Evolutionary conservation across 1,139 yeast genomes (phyloP), one percentile per base, ranked within the genome.

Genomic region (Geotrichum citri-aurantii): DNA sequence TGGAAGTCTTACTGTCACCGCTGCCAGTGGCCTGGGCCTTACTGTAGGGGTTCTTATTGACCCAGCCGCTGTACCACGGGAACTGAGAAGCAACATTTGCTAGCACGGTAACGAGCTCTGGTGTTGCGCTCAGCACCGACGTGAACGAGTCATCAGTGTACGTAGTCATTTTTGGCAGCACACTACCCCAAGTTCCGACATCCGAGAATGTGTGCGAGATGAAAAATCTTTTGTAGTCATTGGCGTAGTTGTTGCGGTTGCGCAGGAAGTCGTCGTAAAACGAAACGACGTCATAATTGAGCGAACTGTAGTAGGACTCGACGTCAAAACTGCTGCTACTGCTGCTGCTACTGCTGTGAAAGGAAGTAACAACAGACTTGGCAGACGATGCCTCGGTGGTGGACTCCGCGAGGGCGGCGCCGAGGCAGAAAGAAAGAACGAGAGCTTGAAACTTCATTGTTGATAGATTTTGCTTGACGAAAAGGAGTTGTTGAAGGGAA

Each of bases 21-120:
- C 58, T 29, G 49, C 50, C 44, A 7, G 33, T 27, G 47, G 47
- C 24, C 12, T 54, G 50, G 14, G 48, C 42, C 14, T 12, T 48
- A 12, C 24, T 17, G 27, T 31, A 52, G 2, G 54, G 42, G 33
- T 54, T 46, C 47, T 57, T 33, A 0, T 24, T 14, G 21, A 46
- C 48, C 58, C 59, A 59, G n/a, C 26, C 26, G 3, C 54, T 26
- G 52, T 53, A 54, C 62, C 62, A 59, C 10, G 62, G 62, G 52
- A 59, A 54, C 50, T 59, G 50, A n/a, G 55, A 26, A 10, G 62
- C 62, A 11, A 52, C 27, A 37, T 47, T 54, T 10, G 62, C 59
- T 17, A 59, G 33, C 11, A 42, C 58, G 11, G 59, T 51, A 26
- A 51, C 29, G 33, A 53, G 40, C n/a, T 42, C 52, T 1, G 59